These are phyloP conservation scores for Penicillium sp. DNA, from an alignment of 2,329 filamentous ascomycete genomes.

Conservation along the genomic window DNA sequence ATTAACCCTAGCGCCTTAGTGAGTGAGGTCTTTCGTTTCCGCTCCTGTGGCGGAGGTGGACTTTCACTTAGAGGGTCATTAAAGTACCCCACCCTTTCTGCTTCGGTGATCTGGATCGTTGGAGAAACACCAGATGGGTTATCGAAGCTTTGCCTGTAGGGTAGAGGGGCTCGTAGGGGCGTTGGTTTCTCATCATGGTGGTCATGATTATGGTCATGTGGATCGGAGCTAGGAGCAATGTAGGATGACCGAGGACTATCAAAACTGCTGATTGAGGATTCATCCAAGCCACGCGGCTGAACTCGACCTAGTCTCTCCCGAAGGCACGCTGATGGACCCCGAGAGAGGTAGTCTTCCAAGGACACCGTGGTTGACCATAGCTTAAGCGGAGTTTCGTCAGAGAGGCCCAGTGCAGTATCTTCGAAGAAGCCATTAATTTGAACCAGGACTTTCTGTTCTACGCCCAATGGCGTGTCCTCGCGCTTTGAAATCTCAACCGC, in stretches of 20 bases:
- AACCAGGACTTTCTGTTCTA: slow-evolving; percentile 55
- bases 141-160: slow-evolving; percentile 25
- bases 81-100: slow-evolving; percentile 22
- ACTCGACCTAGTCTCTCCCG: slow-evolving; percentile 49
- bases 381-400: slow-evolving; percentile 39
- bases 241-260: slow-evolving; percentile 28
- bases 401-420: slow-evolving; percentile 55
- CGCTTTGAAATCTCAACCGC: slow-evolving; percentile 27
- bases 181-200: slow-evolving; percentile 2
- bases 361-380: slow-evolving; percentile 32
- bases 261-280: slow-evolving; percentile 32
- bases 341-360: slow-evolving; percentile 51
- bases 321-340: slow-evolving; percentile 56
- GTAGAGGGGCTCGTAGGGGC: slow-evolving; percentile 19
- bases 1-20: slow-evolving; percentile 9
- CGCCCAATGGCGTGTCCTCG: slow-evolving; percentile 47
- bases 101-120: slow-evolving; percentile 30
- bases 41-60: slow-evolving; percentile 12
- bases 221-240: slow-evolving; percentile 9
- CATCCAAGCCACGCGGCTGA: slow-evolving; percentile 25
- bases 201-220: slow-evolving; percentile 1
- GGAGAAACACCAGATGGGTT: slow-evolving; percentile 20
- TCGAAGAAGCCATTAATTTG: slow-evolving; percentile 62
- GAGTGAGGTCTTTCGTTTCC: slow-evolving; percentile 8
- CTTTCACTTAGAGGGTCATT: slow-evolving; percentile 15